Evolutionary conservation across 495 filamentous ascomycete species (phyloP).

Genomic region (Endocarpon pusillum): DNA sequence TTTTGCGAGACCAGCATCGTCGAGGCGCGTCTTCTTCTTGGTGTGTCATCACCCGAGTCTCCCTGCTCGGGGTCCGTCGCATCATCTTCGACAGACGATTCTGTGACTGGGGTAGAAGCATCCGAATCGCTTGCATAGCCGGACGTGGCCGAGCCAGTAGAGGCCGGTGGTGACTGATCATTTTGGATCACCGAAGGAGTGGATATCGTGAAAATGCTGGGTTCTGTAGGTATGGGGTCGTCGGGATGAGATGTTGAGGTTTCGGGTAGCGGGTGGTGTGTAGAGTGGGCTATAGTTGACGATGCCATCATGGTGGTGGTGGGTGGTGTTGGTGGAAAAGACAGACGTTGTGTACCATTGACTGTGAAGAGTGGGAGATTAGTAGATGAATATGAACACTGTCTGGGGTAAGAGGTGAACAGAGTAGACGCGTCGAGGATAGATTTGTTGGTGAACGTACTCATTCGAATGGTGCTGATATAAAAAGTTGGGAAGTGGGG

Average conservation of each 20-base stretch:
- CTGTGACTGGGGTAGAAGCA: conserved; percentile 34
- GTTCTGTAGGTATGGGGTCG: conserved; percentile 40
- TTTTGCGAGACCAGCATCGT: conserved; percentile 65
- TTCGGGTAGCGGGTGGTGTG: conserved; percentile 21
- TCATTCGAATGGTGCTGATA: not conserved
- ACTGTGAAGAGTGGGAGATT: too few species aligned
- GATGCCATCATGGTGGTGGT: conserved; percentile 15
- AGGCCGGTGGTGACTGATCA: conserved; percentile 5
- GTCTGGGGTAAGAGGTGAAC: too few species aligned
- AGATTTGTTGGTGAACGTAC: too few species aligned
- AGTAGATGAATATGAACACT: too few species aligned
- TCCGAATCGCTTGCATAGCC: conserved; percentile 22
- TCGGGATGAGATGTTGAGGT: conserved; percentile 36
- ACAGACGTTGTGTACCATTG: too few species aligned
- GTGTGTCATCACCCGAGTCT: conserved; percentile 12
- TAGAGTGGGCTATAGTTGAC: conserved; percentile 12
- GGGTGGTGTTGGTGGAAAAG: conserved; percentile 14
- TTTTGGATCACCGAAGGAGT: conserved; percentile 1
- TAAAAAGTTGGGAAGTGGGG: too few species aligned
- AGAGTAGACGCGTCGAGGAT: too few species aligned
- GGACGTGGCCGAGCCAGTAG: conserved; percentile 12
- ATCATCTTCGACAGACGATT: conserved; percentile 31
- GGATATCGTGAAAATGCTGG: conserved; percentile 7
- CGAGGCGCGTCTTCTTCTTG: conserved; percentile 50
- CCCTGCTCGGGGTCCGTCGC: conserved; percentile 18